Conservation (phyloP, 495 filamentous ascomycete species). For the Penicillium lividum region DNA sequence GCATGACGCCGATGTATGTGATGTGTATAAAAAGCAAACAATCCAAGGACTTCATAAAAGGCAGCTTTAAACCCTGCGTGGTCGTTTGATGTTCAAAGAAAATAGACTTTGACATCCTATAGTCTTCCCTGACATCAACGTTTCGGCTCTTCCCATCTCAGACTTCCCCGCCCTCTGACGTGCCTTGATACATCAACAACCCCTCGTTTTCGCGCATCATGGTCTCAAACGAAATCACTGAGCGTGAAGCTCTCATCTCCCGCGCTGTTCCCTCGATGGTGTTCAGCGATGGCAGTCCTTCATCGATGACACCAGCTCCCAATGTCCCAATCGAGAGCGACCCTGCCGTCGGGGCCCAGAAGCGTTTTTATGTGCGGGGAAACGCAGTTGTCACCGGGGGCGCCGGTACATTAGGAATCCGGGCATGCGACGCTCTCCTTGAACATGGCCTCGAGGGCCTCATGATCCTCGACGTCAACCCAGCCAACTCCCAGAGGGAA, state of each 20-base stretch:
- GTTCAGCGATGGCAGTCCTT: constrained; percentile 52
- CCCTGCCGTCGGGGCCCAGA: constrained; percentile 48
- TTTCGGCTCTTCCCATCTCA: too few relatives aligned
- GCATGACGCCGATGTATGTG: not conserved
- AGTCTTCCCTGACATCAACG: too few relatives aligned
- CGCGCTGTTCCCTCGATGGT: constrained; percentile 62
- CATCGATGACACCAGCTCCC: constrained; percentile 50
- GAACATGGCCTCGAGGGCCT: constrained; percentile 66
- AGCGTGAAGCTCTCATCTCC: constrained; percentile 52
- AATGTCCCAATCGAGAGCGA: constrained; percentile 42
- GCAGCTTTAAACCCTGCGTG: too few relatives aligned
- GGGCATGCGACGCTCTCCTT: constrained; percentile 62
- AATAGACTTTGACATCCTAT: too few relatives aligned
- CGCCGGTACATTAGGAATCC: constrained; percentile 64
- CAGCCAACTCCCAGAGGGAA: constrained; percentile 38
- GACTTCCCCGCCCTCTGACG: not conserved
- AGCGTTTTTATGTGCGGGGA: constrained; percentile 61
- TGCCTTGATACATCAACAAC: not conserved
- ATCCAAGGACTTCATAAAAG: not conserved
- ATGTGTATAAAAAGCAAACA: not conserved
- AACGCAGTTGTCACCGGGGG: constrained; percentile 72
- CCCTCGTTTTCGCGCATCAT: not conserved
- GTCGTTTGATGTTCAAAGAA: too few relatives aligned
- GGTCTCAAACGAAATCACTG: constrained; percentile 10
- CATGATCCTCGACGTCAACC: constrained; percentile 62